Conservation (phyloP, 2,329 filamentous ascomycete genomes). For the Bipolaris gigantea region DNA sequence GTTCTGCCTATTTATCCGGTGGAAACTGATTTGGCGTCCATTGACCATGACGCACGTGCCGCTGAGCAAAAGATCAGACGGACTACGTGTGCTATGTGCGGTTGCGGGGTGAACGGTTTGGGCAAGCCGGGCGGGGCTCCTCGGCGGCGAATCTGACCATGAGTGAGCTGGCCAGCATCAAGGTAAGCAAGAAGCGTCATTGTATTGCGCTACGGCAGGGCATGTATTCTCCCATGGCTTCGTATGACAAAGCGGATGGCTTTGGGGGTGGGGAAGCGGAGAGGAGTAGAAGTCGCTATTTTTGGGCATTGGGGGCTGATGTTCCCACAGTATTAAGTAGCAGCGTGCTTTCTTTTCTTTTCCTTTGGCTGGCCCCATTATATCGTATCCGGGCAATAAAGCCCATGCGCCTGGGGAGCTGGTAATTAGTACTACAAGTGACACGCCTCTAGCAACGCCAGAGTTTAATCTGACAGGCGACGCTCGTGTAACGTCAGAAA, state of each 20-base stretch:
- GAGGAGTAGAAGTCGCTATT: neutral
- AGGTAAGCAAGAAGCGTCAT: neutral
- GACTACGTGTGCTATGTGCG: neutral
- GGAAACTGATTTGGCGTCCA: constrained; percentile 18
- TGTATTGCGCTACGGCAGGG: constrained; percentile 2
- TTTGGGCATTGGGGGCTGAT: neutral
- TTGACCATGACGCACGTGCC: constrained; percentile 15
- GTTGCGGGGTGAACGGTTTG: constrained; percentile 24
- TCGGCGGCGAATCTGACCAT: constrained; percentile 3
- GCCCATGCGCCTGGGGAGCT: neutral
- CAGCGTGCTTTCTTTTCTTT: no score
- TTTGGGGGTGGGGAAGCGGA: neutral
- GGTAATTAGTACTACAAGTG: neutral
- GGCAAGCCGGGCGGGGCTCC: constrained; percentile 20
- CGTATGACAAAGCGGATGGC: neutral
- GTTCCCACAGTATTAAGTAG: neutral
- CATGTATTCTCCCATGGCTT: constrained; percentile 1
- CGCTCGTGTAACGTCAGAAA: neutral
- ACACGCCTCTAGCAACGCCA: neutral
- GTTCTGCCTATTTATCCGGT: constrained; percentile 29
- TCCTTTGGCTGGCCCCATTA: neutral
- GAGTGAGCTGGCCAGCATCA: neutral
- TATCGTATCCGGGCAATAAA: neutral
- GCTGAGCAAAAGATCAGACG: neutral
- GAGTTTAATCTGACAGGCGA: neutral